Evolutionary conservation across 768 basidiomycete species (phyloP), one percentile per base, ranked within the genome.

Genomic region (Termitomyces heimii): DNA sequence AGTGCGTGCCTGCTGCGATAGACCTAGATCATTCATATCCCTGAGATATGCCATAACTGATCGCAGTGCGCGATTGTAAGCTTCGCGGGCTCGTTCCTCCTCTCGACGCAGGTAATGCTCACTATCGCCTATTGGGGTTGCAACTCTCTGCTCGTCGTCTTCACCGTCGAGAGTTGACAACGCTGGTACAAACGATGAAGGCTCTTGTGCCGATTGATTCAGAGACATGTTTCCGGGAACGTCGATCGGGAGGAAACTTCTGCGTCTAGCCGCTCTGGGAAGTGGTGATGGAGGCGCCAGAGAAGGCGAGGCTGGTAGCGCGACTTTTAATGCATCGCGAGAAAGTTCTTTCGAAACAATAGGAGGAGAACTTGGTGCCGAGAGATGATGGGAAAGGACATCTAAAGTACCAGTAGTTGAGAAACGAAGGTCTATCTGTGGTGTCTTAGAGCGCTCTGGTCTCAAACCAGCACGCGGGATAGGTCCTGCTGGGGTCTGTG

Each of bases 31-130:
- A 66, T 94, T 89, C 84, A 99, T 88, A 65, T 99, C 97, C 65
- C 86, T 85, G 20, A 99, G 80, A 71, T 98, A 99, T 7, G 94
- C 92, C 89, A 98, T 95, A 18, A 99, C 84, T 10, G 91, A 89
- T 55, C 91, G 83, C 53, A 99, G 77, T 32, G 92, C 94, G 44
- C 89, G 81, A 65, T 83, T 85, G 67, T 88, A 88, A 31, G 83
- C 79, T 65, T 91, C 89, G 31, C 83, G 78, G 18, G 78, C 81
- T 32, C 84, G 78, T 59, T 89, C 88, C 69, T 88, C 86, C 71
- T 91, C 89, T 54, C 80, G 81, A 37, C 82, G 82, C 54, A 78
- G 68, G 53, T 75, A 71, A 48, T 81, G 78, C 51, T 86, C 86
- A 56, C 70, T 71, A 56, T 76, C 76, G 26, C 71, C 63, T 8